Conservation (phyloP, 306 rosid species). For the Ammopiptanthus mongolicus region DNA sequence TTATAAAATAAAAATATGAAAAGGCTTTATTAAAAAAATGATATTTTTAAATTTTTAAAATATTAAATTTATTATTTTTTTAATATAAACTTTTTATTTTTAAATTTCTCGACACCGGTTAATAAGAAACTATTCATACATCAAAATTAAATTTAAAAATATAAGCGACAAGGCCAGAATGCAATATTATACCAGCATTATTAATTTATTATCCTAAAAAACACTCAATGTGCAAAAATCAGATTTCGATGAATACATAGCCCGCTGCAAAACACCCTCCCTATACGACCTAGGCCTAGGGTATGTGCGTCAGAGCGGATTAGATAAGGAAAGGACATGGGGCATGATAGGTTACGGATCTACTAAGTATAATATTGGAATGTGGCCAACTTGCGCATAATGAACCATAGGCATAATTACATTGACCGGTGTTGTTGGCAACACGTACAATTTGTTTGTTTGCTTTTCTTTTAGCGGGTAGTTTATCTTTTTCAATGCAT, state of each 20-base stretch:
- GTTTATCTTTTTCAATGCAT: background rate
- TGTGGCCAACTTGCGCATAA: background rate
- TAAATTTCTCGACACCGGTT: too few relatives aligned
- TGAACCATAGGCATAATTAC: background rate
- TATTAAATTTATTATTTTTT: too few relatives aligned
- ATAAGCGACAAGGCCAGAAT: too few relatives aligned
- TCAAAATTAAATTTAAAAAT: too few relatives aligned
- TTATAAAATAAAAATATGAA: too few relatives aligned
- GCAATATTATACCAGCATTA: too few relatives aligned
- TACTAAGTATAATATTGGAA: background rate
- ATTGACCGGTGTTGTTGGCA: background rate
- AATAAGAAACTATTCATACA: too few relatives aligned
- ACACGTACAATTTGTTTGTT: background rate
- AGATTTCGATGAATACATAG: background rate
- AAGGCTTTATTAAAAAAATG: too few relatives aligned
- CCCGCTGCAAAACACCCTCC: background rate
- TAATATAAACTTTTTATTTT: too few relatives aligned
- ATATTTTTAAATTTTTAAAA: too few relatives aligned
- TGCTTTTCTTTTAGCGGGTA: background rate
- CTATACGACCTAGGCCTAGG: background rate
- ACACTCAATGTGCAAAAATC: background rate
- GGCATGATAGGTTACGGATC: background rate
- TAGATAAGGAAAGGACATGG: background rate
- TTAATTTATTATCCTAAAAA: too few relatives aligned
- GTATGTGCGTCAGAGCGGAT: background rate